Percentiles rank a stretch among this genome's conserved stretches.
Evolutionary conservation across 768 basidiomycete genomes (phyloP).

Genomic region (Boletus subcaerulescens): DNA sequence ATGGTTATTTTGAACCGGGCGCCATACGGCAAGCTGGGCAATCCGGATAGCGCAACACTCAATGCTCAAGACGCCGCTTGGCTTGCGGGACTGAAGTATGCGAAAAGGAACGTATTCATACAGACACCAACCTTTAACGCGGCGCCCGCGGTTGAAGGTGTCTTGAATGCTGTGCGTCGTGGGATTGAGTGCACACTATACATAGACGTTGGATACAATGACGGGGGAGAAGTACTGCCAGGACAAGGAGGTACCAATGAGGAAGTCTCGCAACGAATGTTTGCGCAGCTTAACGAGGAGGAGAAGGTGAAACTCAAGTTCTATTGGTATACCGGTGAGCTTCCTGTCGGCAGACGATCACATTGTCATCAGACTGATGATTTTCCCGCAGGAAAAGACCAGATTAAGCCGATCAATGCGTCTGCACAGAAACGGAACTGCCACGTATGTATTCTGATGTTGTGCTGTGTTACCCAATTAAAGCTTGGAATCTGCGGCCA

Average conservation of each 20-base stretch:
- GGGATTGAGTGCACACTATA: slow-evolving; percentile 61
- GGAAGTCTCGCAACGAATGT: slow-evolving; percentile 60
- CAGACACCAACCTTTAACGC: slow-evolving; percentile 76
- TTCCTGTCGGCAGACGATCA: background rate
- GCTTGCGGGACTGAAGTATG: slow-evolving; percentile 61
- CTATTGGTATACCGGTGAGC: slow-evolving; percentile 51
- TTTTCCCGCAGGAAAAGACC: slow-evolving; percentile 48
- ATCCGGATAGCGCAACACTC: slow-evolving; percentile 36
- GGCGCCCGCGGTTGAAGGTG: slow-evolving; percentile 53
- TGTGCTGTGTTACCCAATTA: background rate
- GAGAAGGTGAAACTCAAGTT: slow-evolving; percentile 47
- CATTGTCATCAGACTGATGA: background rate
- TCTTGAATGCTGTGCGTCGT: slow-evolving; percentile 57
- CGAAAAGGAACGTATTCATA: slow-evolving; percentile 62
- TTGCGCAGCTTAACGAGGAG: slow-evolving; percentile 43
- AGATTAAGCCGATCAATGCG: slow-evolving; percentile 62
- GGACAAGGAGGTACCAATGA: slow-evolving; percentile 74
- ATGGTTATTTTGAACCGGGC: slow-evolving; percentile 65
- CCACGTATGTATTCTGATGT: slow-evolving; percentile 39
- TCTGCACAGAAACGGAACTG: slow-evolving; percentile 68
- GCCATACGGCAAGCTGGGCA: slow-evolving; percentile 55
- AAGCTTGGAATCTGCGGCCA: background rate
- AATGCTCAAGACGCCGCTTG: slow-evolving; percentile 68
- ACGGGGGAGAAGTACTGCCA: slow-evolving; percentile 60
- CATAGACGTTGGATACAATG: slow-evolving; percentile 55